Conservation (phyloP, 2,329 filamentous ascomycete species). For the Paramyrothecium sp. region DNA sequence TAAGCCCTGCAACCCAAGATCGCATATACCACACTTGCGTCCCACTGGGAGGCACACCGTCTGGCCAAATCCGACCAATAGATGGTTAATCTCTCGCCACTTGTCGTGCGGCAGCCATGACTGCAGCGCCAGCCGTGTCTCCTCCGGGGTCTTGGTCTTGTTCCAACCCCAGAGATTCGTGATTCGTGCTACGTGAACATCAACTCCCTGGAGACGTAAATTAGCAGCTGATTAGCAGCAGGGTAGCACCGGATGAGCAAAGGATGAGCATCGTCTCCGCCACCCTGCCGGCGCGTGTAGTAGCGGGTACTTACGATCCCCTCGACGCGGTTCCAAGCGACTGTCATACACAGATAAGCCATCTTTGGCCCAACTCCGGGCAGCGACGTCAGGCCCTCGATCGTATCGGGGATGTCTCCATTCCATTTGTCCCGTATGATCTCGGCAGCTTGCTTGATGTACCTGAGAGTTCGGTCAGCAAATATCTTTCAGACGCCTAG, state of each 20-base stretch:
- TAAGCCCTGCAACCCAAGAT: slow-evolving; percentile 70
- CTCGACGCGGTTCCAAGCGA: slow-evolving; percentile 60
- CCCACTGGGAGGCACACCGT: slow-evolving; percentile 80
- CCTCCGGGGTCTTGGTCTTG: slow-evolving; percentile 76
- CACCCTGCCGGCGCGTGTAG: too few relatives aligned
- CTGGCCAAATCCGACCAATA: slow-evolving; percentile 87
- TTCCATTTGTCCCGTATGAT: slow-evolving; percentile 69
- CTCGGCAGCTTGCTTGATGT: slow-evolving; percentile 71
- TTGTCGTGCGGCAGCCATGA: slow-evolving; percentile 79
- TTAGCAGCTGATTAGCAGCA: too few relatives aligned
- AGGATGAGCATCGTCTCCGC: too few relatives aligned
- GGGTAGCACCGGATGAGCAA: too few relatives aligned
- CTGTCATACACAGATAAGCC: slow-evolving; percentile 84
- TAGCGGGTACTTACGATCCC: slow-evolving; percentile 54
- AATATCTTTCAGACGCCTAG: background rate
- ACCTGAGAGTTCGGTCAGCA: slow-evolving; percentile 31
- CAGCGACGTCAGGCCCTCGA: slow-evolving; percentile 71
- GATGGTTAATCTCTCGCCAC: slow-evolving; percentile 90
- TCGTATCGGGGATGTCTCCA: slow-evolving; percentile 77
- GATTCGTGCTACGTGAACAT: slow-evolving; percentile 93
- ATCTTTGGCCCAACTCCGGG: slow-evolving; percentile 94
- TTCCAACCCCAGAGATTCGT: slow-evolving; percentile 95
- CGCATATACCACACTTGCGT: slow-evolving; percentile 80
- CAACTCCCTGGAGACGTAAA: slow-evolving; percentile 61
- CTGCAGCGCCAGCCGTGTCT: slow-evolving; percentile 73